Percentiles rank a stretch among this genome's conserved stretches.
These are phyloP conservation scores for Pterulicium gracile DNA, from an alignment of 1,284 basidiomycete genomes.

Conservation along the genomic window DNA sequence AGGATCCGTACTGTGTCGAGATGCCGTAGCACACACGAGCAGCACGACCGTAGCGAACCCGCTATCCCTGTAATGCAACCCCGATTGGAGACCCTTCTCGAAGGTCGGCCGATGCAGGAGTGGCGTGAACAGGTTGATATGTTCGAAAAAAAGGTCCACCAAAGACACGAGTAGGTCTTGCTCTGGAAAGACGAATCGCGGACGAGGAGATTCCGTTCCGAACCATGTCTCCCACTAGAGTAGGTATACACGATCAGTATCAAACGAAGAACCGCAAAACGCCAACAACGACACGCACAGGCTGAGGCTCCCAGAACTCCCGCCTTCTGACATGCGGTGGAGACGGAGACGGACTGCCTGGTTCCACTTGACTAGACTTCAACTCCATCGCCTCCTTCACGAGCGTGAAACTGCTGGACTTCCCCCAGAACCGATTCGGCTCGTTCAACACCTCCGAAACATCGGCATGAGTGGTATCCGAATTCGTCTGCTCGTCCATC, in stretches of 20 bases:
- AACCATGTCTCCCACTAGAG: too few species aligned
- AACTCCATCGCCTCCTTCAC: background rate
- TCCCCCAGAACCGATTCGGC: background rate
- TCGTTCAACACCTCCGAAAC: too few species aligned
- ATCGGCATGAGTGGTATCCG: too few species aligned
- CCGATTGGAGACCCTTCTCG: slow-evolving; percentile 47
- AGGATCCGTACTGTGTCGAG: slow-evolving; percentile 60
- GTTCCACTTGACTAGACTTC: too few species aligned
- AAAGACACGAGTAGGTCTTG: slow-evolving; percentile 49
- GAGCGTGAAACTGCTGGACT: background rate
- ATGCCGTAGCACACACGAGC: slow-evolving; percentile 68
- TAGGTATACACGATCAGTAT: too few species aligned
- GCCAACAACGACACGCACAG: too few species aligned
- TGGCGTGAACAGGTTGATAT: slow-evolving; percentile 55
- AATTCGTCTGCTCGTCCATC: too few species aligned
- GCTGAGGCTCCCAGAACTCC: background rate
- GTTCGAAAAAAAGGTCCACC: slow-evolving; percentile 59
- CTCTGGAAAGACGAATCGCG: slow-evolving; percentile 45
- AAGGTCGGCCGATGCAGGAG: slow-evolving; percentile 54
- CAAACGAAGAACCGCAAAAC: too few species aligned
- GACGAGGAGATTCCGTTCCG: too few species aligned
- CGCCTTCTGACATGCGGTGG: too few species aligned
- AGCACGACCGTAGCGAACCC: slow-evolving; percentile 60
- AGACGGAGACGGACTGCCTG: too few species aligned
- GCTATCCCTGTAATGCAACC: slow-evolving; percentile 32